These are phyloP conservation scores for Jamesozyma lodderae DNA, from an alignment of 805 yeast genomes.

Conservation along the genomic window DNA sequence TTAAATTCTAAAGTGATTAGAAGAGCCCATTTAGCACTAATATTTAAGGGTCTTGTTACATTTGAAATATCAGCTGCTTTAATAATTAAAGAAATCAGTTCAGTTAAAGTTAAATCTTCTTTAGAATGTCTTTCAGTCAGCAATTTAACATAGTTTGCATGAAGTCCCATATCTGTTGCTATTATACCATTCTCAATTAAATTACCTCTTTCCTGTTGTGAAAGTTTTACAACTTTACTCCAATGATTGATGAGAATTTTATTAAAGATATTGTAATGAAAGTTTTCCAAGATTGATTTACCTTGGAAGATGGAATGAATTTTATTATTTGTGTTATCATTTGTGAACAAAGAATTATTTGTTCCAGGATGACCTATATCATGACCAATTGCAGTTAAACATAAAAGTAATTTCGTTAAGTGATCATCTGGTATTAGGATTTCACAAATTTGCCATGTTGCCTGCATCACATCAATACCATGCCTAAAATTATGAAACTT, in stretches of 20 bases:
- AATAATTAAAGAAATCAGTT: conserved; percentile 60
- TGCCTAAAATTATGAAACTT: conserved; percentile 94
- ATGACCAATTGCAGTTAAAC: conserved; percentile 85
- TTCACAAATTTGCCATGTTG: conserved; percentile 53
- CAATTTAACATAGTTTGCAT: conserved; percentile 56
- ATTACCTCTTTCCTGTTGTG: conserved; percentile 6
- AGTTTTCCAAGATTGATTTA: conserved; percentile 70
- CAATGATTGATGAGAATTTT: conserved; percentile 43
- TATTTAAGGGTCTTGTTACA: conserved; percentile 69
- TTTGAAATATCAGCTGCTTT: conserved; percentile 96
- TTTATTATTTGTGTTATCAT: conserved; percentile 31
- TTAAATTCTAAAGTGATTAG: conserved; percentile 69
- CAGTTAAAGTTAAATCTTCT: conserved; percentile 22
- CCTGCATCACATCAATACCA: conserved; percentile 92
- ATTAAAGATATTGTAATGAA: conserved; percentile 61
- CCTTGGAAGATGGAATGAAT: conserved; percentile 54
- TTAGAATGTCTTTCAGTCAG: conserved; percentile 24
- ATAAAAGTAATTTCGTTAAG: conserved; percentile 47
- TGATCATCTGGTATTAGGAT: conserved; percentile 19
- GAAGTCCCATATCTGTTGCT: conserved; percentile 92
- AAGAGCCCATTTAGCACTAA: conserved; percentile 81
- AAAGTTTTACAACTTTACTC: conserved; percentile 32
- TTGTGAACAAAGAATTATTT: conserved; percentile 59
- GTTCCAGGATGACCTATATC: conserved; percentile 96
- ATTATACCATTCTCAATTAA: conserved; percentile 34